Conservation (phyloP, 164 flowering plant species). For the Vitis labrusca region DNA sequence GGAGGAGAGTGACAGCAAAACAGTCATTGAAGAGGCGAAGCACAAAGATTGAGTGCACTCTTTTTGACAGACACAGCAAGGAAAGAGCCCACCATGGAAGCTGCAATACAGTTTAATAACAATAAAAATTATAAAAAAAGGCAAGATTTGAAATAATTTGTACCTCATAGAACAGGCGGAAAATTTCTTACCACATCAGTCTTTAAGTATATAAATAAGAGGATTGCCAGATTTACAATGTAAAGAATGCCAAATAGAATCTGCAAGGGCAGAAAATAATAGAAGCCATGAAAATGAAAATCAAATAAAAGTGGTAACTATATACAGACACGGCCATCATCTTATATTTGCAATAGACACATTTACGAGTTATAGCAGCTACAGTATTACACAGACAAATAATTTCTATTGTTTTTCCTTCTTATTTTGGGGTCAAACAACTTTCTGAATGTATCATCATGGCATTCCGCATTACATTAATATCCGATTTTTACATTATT, state of each 20-base stretch:
- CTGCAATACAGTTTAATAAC: conserved; percentile 43
- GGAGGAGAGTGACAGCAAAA: conserved; percentile 79
- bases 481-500: no score
- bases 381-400: no score
- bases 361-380: no score
- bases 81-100: conserved; percentile 96
- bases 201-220: conserved; percentile 73
- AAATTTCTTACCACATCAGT: conserved; percentile 73
- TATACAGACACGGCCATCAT: no score
- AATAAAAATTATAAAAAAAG: not conserved
- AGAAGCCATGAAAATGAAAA: not conserved
- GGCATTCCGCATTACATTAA: no score
- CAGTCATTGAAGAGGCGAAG: conserved; percentile 98
- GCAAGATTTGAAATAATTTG: not conserved
- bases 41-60: conserved; percentile 94
- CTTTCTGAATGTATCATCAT: no score
- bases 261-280: conserved; percentile 43
- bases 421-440: no score
- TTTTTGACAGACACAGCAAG: conserved; percentile 82
- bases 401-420: no score
- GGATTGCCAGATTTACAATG: conserved; percentile 67
- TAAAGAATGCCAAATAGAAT: conserved; percentile 77
- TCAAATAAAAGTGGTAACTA: no score
- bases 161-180: not conserved
- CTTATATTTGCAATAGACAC: no score